Conservation (phyloP, 768 basidiomycete genomes). For the Auriscalpium orientale region DNA sequence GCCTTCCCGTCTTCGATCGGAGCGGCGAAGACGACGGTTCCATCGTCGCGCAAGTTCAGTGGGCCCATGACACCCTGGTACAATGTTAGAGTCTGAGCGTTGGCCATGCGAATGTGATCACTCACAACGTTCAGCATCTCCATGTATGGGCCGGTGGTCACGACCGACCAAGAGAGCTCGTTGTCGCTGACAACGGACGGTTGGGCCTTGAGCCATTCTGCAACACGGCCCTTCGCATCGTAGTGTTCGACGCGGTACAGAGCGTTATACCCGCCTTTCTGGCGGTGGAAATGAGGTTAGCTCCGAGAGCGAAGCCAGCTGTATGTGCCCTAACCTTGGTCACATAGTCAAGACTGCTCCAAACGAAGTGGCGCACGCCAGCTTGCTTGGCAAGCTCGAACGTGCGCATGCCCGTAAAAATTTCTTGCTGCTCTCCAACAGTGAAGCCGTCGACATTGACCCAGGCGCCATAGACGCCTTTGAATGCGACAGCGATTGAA, state of each 20-base stretch:
- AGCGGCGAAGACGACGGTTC: conserved; percentile 21
- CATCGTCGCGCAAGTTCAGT: conserved; percentile 17
- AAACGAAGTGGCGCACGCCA: conserved; percentile 30
- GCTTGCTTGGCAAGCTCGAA: conserved; percentile 31
- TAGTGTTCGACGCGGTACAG: conserved; percentile 30
- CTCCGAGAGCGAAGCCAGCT: too few species aligned
- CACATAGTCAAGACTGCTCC: conserved; percentile 32
- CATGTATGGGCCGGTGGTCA: conserved; percentile 34
- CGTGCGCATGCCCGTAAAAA: conserved; percentile 32
- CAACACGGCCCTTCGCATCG: conserved; percentile 32
- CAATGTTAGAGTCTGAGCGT: neutral
- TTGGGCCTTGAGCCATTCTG: conserved; percentile 29
- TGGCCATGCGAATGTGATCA: neutral
- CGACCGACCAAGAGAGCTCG: conserved; percentile 27
- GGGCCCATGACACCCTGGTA: conserved; percentile 18
- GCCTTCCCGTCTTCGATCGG: conserved; percentile 18
- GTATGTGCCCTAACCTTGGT: conserved; percentile 25
- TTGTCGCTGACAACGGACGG: conserved; percentile 23
- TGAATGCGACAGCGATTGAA: neutral
- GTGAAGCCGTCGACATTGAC: conserved; percentile 30
- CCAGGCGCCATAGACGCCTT: conserved; percentile 26
- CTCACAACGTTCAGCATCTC: conserved; percentile 33
- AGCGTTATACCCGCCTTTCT: conserved; percentile 14
- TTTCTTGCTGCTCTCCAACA: conserved; percentile 33
- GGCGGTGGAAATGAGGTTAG: conserved; percentile 8